A percentile compares a stretch with the other conserved stretches of the same genome.
phyloP scores from a whole-genome alignment of 2,329 filamentous ascomycete genomes.

The Albifimbria verrucaria region DNA sequence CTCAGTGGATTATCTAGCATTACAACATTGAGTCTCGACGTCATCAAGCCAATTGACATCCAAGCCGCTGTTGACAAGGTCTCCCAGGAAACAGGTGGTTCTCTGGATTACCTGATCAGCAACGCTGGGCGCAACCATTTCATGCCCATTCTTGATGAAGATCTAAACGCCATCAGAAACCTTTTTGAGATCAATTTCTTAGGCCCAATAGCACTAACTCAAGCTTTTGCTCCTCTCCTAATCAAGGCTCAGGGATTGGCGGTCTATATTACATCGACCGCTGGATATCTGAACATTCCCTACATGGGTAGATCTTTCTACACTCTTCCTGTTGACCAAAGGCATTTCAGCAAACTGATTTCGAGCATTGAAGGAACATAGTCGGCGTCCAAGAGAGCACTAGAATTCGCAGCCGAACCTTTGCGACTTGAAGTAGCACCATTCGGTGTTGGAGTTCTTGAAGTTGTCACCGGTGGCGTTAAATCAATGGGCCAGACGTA shows the following conservation, averaged over 20 bases:
- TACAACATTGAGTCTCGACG: conserved; percentile 25
- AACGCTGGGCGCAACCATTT: conserved; percentile 13
- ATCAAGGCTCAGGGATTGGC: conserved; percentile 24
- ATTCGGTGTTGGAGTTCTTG: not conserved
- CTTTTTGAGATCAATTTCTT: conserved; percentile 37
- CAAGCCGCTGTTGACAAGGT: conserved; percentile 16
- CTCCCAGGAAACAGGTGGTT: conserved; percentile 12
- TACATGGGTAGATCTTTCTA: not conserved
- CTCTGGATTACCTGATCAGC: conserved; percentile 19
- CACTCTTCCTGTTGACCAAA: not conserved
- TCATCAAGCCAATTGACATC: conserved; percentile 22
- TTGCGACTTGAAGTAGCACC: not conserved
- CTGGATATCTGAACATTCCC: conserved; percentile 3
- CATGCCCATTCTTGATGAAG: conserved; percentile 20
- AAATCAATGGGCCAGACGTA: not conserved
- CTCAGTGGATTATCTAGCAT: conserved; percentile 16
- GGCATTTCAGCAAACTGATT: not conserved
- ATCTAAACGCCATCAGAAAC: conserved; percentile 10
- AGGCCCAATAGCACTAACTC: conserved; percentile 29
- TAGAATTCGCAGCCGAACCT: not conserved
- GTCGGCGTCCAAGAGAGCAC: not conserved
- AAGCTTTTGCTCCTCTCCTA: conserved; percentile 31
- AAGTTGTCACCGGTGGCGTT: not conserved
- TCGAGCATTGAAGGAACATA: not conserved
- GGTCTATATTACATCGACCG: conserved; percentile 14